Conservation (phyloP, 768 basidiomycete species). For the Cyathus striatus region DNA sequence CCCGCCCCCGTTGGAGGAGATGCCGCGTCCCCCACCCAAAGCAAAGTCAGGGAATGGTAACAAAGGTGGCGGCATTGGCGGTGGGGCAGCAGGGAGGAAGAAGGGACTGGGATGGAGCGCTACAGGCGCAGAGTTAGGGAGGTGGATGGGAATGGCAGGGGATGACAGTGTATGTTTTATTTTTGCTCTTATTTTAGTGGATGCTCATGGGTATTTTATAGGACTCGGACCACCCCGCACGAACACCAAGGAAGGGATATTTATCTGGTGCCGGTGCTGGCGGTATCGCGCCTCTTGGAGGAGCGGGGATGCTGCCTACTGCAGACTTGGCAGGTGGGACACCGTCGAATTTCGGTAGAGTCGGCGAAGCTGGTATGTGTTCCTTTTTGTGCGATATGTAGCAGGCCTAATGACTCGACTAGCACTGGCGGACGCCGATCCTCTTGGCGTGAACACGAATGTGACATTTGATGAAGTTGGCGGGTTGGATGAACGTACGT, state of each 20-base stretch:
- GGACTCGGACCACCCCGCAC: constrained; percentile 69
- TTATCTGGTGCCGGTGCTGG: too few relatives aligned
- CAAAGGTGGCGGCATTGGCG: constrained; percentile 26
- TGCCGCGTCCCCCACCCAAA: constrained; percentile 42
- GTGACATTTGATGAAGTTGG: constrained; percentile 97
- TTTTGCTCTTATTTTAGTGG: constrained; percentile 3
- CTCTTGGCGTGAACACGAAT: constrained; percentile 87
- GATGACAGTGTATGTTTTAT: constrained; percentile 59
- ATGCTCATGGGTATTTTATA: constrained; percentile 12
- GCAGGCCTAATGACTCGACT: too few relatives aligned
- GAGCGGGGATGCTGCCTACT: constrained; percentile 54
- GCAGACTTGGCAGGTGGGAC: constrained; percentile 73
- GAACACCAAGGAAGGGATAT: constrained; percentile 69
- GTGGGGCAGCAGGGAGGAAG: constrained; percentile 24
- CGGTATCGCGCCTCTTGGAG: constrained; percentile 46
- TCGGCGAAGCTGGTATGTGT: constrained; percentile 81
- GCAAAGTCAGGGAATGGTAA: constrained; percentile 22
- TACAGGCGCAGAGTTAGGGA: constrained; percentile 68
- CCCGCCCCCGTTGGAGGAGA: constrained; percentile 75
- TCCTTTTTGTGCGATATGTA: too few relatives aligned
- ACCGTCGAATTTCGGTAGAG: constrained; percentile 81
- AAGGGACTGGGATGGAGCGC: constrained; percentile 75
- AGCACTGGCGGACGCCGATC: constrained; percentile 94
- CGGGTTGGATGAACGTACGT: constrained; percentile 88
- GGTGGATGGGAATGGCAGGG: constrained; percentile 68